Evolutionary conservation across 805 yeast species (phyloP).

Genomic region (Lipomyces mesembrius): DNA sequence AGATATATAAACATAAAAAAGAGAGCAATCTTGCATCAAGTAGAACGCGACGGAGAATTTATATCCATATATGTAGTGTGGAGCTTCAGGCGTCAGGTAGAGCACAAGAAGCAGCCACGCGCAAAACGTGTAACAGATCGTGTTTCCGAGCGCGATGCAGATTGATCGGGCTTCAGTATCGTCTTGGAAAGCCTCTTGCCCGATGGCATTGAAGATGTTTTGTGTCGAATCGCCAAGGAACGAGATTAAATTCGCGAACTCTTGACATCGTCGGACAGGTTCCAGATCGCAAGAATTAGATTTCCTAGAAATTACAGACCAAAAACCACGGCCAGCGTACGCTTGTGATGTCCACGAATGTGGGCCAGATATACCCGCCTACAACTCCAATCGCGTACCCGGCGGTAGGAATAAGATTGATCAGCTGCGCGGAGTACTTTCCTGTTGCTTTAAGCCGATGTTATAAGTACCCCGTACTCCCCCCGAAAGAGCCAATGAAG

Average conservation of each 20-base stretch:
- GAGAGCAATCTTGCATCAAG: slow-evolving; percentile 13
- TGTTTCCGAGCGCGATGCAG: slow-evolving; percentile 44
- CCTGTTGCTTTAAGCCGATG: slow-evolving; percentile 43
- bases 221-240: slow-evolving; percentile 26
- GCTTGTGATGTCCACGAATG: slow-evolving; percentile 43
- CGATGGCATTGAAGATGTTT: slow-evolving; percentile 35
- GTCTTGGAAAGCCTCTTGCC: slow-evolving; percentile 40
- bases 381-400: slow-evolving; percentile 43
- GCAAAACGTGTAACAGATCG: slow-evolving; percentile 44
- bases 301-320: slow-evolving; percentile 28
- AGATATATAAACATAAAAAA: slow-evolving; percentile 20
- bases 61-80: slow-evolving; percentile 41
- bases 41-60: slow-evolving; percentile 26
- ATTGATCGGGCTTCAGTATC: slow-evolving; percentile 43
- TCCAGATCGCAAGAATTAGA: slow-evolving; percentile 30
- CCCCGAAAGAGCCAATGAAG: slow-evolving; percentile 26
- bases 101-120: slow-evolving; percentile 49
- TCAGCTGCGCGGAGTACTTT: slow-evolving; percentile 41
- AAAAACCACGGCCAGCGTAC: slow-evolving; percentile 41
- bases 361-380: slow-evolving; percentile 41
- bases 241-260: slow-evolving; percentile 25
- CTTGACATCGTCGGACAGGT: slow-evolving; percentile 19
- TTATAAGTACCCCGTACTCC: slow-evolving; percentile 30
- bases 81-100: slow-evolving; percentile 47
- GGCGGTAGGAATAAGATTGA: slow-evolving; percentile 47